Evolutionary conservation across 2,329 filamentous ascomycete species (phyloP), one percentile per base, ranked within the genome.

Genomic region (Parafenestella ontariensis): DNA sequence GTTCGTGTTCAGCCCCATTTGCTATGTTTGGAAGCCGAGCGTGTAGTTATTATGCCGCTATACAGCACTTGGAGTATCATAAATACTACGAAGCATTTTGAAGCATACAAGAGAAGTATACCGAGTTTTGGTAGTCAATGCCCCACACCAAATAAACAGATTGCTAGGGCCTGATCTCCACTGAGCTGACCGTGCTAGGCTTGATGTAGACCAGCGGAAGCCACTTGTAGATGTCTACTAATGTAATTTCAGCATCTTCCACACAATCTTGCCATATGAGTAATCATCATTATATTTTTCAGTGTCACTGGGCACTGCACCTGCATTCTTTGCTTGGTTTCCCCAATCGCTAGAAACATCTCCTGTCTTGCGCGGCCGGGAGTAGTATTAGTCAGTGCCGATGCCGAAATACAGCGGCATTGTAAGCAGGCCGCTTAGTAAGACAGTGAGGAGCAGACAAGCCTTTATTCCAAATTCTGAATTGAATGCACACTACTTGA

Each of bases 321-420:
- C 34, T 37, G 17, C 7, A 4, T 1, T 18, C 9, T 37, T 9
- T 37, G 9, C n/a, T 37, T n/a, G n/a, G n/a, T 17, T 18, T 34
- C 4, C 11, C 36, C 5, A 39, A 11, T 11, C 36, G 18, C 36
- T 39, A n/a, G 10, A 23, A n/a, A 21, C 21, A 15, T 23, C 15
- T n/a, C 21, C 37, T 6, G 37, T n/a, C 2, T 42, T 46, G 52
- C 49, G 56, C 49, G 52, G 52, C 48, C 56, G 37, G 44, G 36
- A 45, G 44, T 13, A 29, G 20, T 9, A 20, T 52, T 55, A 43
- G 45, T 50, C 45, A 55, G 39, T 47, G 46, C 56, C 46, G 48
- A 58, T 55, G 49, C 45, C 49, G 49, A 49, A 26, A 52, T 52
- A 21, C 20, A 21, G 51, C 34, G 44, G 44, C 44, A 44, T 42